These are phyloP conservation scores for Corchorus olitorius DNA, from an alignment of 345 rosid genomes.

Conservation along the genomic window DNA sequence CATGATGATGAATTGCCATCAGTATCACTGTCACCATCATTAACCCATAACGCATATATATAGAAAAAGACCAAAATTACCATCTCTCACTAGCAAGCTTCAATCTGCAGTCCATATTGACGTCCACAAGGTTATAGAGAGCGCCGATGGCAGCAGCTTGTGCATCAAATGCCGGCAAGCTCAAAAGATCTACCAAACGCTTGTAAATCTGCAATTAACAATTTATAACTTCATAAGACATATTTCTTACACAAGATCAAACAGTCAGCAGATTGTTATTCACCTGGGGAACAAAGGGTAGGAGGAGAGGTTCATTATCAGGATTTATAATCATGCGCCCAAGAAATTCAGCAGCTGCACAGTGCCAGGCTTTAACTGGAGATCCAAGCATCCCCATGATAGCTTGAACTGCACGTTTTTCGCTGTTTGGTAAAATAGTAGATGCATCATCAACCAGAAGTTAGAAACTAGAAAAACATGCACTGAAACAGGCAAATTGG, in stretches of 20 bases:
- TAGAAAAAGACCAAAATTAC: constrained; percentile 32
- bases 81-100: constrained; percentile 98
- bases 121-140: constrained; percentile 90
- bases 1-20: background rate
- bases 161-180: constrained; percentile 74
- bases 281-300: constrained; percentile 87
- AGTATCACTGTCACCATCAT: background rate
- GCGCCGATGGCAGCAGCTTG: constrained; percentile 99
- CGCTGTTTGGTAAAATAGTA: constrained; percentile 52
- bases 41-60: background rate
- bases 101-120: constrained; percentile 94
- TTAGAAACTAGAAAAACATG: constrained; percentile 18
- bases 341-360: constrained; percentile 90
- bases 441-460: constrained; percentile 19
- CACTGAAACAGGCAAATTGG: constrained; percentile 16
- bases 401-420: constrained; percentile 89
- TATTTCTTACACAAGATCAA: background rate
- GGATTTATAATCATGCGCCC: constrained; percentile 98
- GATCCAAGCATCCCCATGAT: constrained; percentile 84
- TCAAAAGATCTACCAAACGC: constrained; percentile 86
- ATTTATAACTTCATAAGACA: background rate
- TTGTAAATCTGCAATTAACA: constrained; percentile 75
- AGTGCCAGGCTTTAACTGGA: constrained; percentile 84
- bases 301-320: constrained; percentile 93
- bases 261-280: background rate